phyloP scores from a whole-genome alignment of 108 stramenopile genomes.

The Mediolabrus comicus region DNA sequence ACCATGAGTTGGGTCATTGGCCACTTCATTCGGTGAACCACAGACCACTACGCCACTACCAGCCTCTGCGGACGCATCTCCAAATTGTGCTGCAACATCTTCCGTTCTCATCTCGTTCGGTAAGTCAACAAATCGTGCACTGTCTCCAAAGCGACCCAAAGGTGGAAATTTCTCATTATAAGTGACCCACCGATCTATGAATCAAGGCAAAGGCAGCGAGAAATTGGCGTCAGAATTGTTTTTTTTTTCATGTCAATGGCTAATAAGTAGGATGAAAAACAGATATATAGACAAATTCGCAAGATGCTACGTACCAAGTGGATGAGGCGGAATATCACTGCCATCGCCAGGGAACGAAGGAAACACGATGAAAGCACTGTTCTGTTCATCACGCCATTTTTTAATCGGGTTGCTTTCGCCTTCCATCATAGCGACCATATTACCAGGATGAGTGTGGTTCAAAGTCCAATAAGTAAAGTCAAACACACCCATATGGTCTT shows the following conservation, averaged over 20 bases:
- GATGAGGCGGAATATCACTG: neutral
- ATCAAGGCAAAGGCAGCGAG: neutral
- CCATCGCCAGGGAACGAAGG: neutral
- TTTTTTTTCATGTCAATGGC: no score
- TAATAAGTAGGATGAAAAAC: neutral
- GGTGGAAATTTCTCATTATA: neutral
- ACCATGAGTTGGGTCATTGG: conserved; percentile 45
- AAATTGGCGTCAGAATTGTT: neutral
- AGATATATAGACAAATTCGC: neutral
- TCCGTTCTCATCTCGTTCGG: conserved; percentile 24
- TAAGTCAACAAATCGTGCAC: conserved; percentile 34
- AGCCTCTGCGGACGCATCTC: neutral
- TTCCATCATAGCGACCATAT: conserved; percentile 8
- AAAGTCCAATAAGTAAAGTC: conserved; percentile 56
- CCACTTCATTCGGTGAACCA: conserved; percentile 60
- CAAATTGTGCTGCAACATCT: conserved; percentile 22
- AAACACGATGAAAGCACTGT: conserved; percentile 21
- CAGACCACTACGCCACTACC: conserved; percentile 45
- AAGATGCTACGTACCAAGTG: neutral
- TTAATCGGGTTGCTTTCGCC: conserved; percentile 34
- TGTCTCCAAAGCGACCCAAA: conserved; percentile 7
- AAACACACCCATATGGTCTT: conserved; percentile 52
- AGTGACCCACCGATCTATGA: neutral
- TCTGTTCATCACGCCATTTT: conserved; percentile 32
- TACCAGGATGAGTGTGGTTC: conserved; percentile 20